A percentile compares a stretch with the other conserved stretches of the same genome.
These are phyloP conservation scores for Epichloe sp. DNA, from an alignment of 2,329 filamentous ascomycete genomes.

Conservation along the genomic window DNA sequence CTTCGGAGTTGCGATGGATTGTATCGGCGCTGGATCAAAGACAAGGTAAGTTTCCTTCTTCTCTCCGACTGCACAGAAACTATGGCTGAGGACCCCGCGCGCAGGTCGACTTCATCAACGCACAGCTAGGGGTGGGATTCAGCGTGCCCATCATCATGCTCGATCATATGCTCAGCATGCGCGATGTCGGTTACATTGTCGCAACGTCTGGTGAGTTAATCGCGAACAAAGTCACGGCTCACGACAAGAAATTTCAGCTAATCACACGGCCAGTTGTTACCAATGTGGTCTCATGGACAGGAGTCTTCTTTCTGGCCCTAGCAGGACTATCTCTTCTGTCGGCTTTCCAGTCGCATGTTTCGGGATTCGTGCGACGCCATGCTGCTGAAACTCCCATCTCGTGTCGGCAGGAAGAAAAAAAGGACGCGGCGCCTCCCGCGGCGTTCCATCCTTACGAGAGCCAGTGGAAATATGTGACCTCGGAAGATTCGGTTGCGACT, in stretches of 20 bases:
- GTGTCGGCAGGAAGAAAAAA: not conserved
- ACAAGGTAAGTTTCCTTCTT: constrained; percentile 16
- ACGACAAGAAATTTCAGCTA: not conserved
- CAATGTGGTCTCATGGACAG: constrained; percentile 22
- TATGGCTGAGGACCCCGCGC: not conserved
- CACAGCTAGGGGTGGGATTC: constrained; percentile 38
- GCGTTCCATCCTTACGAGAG: not conserved
- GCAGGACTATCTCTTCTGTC: constrained; percentile 2
- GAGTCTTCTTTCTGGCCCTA: constrained; percentile 16
- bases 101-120: constrained; percentile 36
- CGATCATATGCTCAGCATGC: constrained; percentile 19
- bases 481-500: not conserved
- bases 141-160: constrained; percentile 36
- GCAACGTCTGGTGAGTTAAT: constrained; percentile 28
- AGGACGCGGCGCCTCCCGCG: not conserved
- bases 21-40: constrained; percentile 20
- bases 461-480: constrained; percentile 1
- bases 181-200: constrained; percentile 28
- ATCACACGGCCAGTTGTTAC: constrained; percentile 19
- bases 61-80: not conserved
- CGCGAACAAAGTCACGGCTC: too few relatives aligned
- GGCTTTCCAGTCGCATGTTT: not conserved
- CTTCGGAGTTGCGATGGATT: constrained; percentile 11
- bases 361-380: not conserved
- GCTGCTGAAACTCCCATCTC: not conserved